Conservation (phyloP, 2,329 filamentous ascomycete genomes). For the Fusarium fujikuroi region DNA sequence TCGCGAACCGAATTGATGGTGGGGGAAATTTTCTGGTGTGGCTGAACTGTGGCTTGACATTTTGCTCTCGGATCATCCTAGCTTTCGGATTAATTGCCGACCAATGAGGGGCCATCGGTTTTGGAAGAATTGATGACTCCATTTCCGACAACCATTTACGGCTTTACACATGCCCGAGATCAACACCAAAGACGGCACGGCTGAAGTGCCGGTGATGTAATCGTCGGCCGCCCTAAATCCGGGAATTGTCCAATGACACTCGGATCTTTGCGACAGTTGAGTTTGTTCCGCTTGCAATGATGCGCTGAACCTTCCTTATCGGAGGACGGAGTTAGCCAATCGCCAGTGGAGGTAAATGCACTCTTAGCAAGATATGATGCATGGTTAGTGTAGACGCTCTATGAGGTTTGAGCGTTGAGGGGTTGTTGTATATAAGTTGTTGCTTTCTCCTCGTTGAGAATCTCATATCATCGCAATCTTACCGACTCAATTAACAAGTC, state of each 20-base stretch:
- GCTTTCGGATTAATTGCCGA: constrained; percentile 20
- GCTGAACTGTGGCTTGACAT: constrained; percentile 38
- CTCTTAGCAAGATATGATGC: background rate
- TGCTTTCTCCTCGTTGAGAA: too few relatives aligned
- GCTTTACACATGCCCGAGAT: constrained; percentile 33
- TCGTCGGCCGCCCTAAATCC: constrained; percentile 15
- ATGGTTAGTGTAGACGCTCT: background rate
- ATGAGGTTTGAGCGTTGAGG: background rate
- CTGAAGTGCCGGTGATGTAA: constrained; percentile 24
- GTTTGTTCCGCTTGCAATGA: background rate
- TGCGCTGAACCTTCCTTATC: background rate
- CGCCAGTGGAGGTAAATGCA: background rate
- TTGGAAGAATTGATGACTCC: constrained; percentile 34
- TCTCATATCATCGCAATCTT: background rate
- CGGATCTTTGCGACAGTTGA: background rate
- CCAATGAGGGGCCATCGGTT: constrained; percentile 28
- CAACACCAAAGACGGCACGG: background rate
- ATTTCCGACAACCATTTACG: constrained; percentile 27
- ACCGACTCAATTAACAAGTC: background rate
- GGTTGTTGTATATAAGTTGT: background rate
- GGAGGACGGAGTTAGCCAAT: constrained; percentile 6
- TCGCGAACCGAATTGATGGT: constrained; percentile 33
- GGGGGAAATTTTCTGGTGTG: constrained; percentile 43
- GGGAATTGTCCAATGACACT: background rate
- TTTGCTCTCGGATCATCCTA: constrained; percentile 16